phyloP scores from a whole-genome alignment of 495 filamentous ascomycete genomes.

The Trichoderma virens region DNA sequence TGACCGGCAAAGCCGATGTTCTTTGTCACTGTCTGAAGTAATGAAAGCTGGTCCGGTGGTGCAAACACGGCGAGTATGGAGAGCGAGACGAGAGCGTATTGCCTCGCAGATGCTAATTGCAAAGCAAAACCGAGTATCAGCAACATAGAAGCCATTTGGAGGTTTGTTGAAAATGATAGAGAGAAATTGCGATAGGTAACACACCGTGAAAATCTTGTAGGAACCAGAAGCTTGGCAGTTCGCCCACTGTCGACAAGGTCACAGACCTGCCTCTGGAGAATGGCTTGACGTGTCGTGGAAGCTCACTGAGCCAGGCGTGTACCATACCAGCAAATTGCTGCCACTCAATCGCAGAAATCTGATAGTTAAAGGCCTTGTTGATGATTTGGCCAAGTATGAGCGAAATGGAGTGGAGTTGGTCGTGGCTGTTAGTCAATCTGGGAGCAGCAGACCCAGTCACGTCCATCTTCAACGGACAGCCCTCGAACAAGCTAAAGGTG shows the following conservation, averaged over 20 bases:
- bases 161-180: no score
- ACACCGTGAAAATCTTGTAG: constrained; percentile 3
- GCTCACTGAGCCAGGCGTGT: background rate
- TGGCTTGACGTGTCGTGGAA: background rate
- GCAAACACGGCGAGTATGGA: background rate
- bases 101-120: background rate
- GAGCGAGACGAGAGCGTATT: background rate
- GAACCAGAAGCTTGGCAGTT: background rate
- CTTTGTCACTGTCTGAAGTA: background rate
- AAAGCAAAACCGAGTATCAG: no score
- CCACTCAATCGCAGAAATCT: background rate
- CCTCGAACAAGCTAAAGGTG: constrained; percentile 27
- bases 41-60: background rate
- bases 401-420: constrained; percentile 24
- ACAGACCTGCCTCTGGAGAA: background rate
- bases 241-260: background rate
- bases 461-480: constrained; percentile 26
- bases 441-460: constrained; percentile 16
- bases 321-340: background rate
- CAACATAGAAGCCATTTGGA: no score
- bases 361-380: constrained; percentile 20
- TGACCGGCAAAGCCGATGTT: background rate
- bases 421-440: constrained; percentile 16
- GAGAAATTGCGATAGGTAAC: no score
- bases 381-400: constrained; percentile 27